Evolutionary conservation across 2,329 filamentous ascomycete species (phyloP).

Genomic region (Bipolaris bicolor): DNA sequence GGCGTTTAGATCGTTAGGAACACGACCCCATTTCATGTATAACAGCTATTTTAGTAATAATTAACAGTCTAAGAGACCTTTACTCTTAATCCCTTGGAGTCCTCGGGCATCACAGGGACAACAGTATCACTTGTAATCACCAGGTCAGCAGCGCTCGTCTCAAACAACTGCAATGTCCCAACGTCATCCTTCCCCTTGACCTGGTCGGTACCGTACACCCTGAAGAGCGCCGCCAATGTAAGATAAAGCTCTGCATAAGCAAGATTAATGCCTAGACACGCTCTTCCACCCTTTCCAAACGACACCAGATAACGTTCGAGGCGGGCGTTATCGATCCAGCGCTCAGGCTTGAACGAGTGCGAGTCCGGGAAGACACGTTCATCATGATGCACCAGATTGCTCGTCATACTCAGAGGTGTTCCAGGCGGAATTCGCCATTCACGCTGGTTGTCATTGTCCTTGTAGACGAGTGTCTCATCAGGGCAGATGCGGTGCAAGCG

Average conservation of each 20-base stretch:
- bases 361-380: background rate
- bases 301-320: constrained; percentile 26
- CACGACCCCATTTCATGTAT: background rate
- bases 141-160: constrained; percentile 2
- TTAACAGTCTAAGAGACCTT: background rate
- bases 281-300: constrained; percentile 28
- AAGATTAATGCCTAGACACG: constrained; percentile 28
- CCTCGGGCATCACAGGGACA: constrained; percentile 4
- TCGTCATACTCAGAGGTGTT: background rate
- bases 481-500: background rate
- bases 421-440: constrained; percentile 2
- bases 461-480: background rate
- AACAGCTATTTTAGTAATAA: too few species aligned
- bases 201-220: background rate
- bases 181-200: constrained; percentile 3
- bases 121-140: constrained; percentile 4
- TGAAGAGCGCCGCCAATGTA: constrained; percentile 1
- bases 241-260: constrained; percentile 10
- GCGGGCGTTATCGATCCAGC: constrained; percentile 1
- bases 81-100: constrained; percentile 2
- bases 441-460: background rate
- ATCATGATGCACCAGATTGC: background rate
- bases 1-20: constrained; percentile 21
- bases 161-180: constrained; percentile 6
- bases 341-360: constrained; percentile 2